Percentiles rank a stretch among this genome's conserved stretches.
These are phyloP conservation scores for Candida methanosorbosa DNA, from an alignment of 805 yeast species.

Conservation along the genomic window DNA sequence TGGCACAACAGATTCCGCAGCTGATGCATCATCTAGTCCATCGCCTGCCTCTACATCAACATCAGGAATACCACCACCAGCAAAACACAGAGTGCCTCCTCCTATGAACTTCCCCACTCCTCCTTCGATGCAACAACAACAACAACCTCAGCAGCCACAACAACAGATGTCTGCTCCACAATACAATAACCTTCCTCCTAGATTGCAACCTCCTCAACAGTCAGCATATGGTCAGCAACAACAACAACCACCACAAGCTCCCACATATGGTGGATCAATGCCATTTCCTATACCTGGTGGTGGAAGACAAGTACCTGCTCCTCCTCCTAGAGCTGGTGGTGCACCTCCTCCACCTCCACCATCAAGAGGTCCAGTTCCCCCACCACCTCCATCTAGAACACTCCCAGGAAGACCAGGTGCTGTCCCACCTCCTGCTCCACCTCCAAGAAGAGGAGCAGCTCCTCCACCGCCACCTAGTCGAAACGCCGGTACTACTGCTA, in stretches of 20 bases:
- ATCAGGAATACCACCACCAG: constrained; percentile 4
- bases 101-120: constrained; percentile 4
- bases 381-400: constrained; percentile 21
- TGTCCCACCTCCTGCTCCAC: constrained; percentile 23
- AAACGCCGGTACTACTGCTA: constrained; percentile 13
- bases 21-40: constrained; percentile 9
- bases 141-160: constrained; percentile 6
- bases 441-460: constrained; percentile 15
- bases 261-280: too few relatives aligned
- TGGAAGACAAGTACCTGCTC: constrained; percentile 8
- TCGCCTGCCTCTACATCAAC: constrained; percentile 7
- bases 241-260: constrained; percentile 4
- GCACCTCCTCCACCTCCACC: constrained; percentile 8
- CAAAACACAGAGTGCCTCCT: constrained; percentile 5
- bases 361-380: constrained; percentile 14
- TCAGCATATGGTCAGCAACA: constrained; percentile 1
- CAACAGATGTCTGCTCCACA: not conserved
- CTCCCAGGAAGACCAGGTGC: constrained; percentile 11
- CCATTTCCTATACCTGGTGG: not conserved
- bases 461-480: constrained; percentile 15
- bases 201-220: constrained; percentile 3
- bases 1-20: constrained; percentile 8
- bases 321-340: constrained; percentile 1
- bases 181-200: constrained; percentile 2
- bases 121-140: constrained; percentile 5